Evolutionary conservation across 2,329 filamentous ascomycete species (phyloP).

Genomic region (Cercospora sojina): DNA sequence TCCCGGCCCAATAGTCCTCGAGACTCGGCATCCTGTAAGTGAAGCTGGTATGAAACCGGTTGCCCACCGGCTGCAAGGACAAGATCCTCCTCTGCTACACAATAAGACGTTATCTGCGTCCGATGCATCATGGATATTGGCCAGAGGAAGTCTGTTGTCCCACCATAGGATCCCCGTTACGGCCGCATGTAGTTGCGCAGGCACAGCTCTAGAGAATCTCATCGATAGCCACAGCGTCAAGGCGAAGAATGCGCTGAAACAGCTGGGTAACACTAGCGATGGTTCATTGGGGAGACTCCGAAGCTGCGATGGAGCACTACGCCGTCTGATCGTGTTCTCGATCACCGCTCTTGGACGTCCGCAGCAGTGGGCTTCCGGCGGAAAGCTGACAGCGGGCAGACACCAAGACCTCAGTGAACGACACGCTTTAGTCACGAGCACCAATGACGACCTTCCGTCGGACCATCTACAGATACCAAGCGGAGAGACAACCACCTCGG

Average conservation of each 20-base stretch:
- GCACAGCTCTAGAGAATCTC: too few species aligned
- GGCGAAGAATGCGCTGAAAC: too few species aligned
- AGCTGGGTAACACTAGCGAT: too few species aligned
- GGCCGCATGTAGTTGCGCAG: too few species aligned
- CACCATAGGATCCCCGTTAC: too few species aligned
- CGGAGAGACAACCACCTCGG: not conserved
- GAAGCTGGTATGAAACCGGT: not conserved
- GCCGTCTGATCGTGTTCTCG: not conserved
- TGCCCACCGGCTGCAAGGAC: not conserved
- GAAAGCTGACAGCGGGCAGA: not conserved
- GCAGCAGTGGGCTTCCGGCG: not conserved
- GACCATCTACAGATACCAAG: not conserved
- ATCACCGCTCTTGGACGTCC: not conserved
- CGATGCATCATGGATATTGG: too few species aligned
- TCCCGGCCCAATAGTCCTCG: not conserved
- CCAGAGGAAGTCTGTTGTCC: too few species aligned
- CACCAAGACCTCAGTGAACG: not conserved
- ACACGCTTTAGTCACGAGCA: not conserved
- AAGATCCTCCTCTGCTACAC: not conserved
- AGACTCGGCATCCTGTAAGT: not conserved
- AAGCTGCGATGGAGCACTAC: too few species aligned
- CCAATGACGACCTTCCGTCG: not conserved
- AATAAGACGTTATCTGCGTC: not conserved
- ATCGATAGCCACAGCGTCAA: too few species aligned
- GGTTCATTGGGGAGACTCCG: too few species aligned